These are phyloP conservation scores for Fistulinella staudtii DNA, from an alignment of 1,284 basidiomycete species.

Conservation along the genomic window DNA sequence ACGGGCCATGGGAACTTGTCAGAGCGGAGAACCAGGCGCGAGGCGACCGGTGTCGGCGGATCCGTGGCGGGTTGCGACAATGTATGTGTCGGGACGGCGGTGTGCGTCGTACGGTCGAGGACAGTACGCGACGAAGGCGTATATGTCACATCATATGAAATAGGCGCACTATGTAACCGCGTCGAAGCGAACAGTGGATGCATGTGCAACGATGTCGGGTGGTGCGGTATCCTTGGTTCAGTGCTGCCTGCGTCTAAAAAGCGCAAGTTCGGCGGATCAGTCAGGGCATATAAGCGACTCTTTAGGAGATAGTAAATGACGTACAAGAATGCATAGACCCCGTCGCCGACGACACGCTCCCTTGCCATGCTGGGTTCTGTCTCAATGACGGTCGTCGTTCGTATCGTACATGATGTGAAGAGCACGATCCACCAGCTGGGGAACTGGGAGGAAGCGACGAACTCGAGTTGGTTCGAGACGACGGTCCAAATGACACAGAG, in stretches of 20 bases:
- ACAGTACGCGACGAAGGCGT: conserved; percentile 57
- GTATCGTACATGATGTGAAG: conserved; percentile 28
- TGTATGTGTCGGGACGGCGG: conserved; percentile 52
- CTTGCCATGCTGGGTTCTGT: conserved; percentile 43
- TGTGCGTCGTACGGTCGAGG: conserved; percentile 50
- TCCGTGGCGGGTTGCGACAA: conserved; percentile 63
- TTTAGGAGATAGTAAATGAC: conserved; percentile 9
- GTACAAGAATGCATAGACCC: conserved; percentile 30
- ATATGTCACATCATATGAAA: conserved; percentile 57
- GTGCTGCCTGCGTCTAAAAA: conserved; percentile 23
- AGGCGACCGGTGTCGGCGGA: conserved; percentile 43
- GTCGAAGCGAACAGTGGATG: conserved; percentile 59
- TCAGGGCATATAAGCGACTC: conserved; percentile 9
- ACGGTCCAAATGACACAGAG: conserved; percentile 34
- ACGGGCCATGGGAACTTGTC: conserved; percentile 62
- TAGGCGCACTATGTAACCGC: conserved; percentile 50
- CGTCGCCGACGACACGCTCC: conserved; percentile 34
- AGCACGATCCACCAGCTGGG: conserved; percentile 27
- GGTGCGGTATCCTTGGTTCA: conserved; percentile 17
- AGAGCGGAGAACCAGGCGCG: conserved; percentile 52
- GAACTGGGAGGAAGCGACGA: conserved; percentile 40
- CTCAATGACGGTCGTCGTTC: conserved; percentile 40
- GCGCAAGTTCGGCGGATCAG: conserved; percentile 9
- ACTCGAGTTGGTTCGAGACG: conserved; percentile 47
- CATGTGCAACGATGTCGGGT: conserved; percentile 48